Percentiles rank a stretch among this genome's conserved stretches.
phyloP scores from a whole-genome alignment of 176 grass and related monocot species.

The Carex kokanica region DNA sequence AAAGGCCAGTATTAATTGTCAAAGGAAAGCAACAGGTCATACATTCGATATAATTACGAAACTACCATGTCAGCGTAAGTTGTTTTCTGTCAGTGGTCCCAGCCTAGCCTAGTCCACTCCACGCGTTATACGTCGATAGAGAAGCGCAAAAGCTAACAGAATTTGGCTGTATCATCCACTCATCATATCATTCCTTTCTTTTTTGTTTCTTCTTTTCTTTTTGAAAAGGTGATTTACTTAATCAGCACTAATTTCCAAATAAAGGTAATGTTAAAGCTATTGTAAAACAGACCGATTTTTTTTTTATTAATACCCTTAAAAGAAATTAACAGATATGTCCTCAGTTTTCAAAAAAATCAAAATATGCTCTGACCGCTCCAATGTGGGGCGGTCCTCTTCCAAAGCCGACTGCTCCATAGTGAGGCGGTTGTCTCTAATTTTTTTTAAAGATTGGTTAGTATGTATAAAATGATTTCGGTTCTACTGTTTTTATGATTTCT shows the following conservation, averaged over 20 bases:
- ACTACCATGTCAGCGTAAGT: background rate
- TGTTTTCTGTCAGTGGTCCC: background rate
- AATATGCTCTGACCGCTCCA: no score
- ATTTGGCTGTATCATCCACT: background rate
- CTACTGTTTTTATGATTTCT: no score
- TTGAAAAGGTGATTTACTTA: background rate
- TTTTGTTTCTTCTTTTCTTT: background rate
- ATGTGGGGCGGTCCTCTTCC: no score
- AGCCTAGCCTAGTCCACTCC: background rate
- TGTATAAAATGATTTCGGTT: no score
- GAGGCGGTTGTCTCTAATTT: no score
- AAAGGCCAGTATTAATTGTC: background rate
- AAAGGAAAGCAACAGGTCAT: background rate
- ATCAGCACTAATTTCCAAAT: background rate
- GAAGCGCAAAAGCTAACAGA: background rate
- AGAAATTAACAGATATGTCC: no score
- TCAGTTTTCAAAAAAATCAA: no score
- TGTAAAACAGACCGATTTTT: no score
- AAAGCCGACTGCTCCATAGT: no score
- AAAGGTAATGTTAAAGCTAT: background rate
- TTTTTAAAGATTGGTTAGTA: no score
- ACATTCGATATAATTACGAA: background rate
- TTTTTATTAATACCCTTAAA: no score
- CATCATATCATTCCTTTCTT: background rate
- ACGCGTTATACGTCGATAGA: background rate